Conservation (phyloP, 2,329 filamentous ascomycete genomes). For the Fusarium gaditjirri region DNA sequence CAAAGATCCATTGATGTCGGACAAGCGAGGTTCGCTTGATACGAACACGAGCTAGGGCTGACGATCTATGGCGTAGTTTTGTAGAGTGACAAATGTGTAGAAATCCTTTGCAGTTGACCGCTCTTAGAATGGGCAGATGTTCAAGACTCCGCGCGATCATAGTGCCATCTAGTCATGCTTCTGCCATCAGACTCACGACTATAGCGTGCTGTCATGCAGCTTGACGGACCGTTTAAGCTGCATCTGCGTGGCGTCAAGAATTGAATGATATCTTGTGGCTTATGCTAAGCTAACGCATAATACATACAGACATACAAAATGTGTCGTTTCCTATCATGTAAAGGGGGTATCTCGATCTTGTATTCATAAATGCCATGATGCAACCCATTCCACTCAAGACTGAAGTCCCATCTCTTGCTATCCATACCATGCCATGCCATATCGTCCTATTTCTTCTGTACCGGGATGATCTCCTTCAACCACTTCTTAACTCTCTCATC, state of each 20-base stretch:
- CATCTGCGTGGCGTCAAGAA: conserved; percentile 11
- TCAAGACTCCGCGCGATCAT: not conserved
- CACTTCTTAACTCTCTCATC: conserved; percentile 38
- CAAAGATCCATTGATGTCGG: not conserved
- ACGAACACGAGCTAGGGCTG: conserved; percentile 3
- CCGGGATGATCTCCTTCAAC: conserved; percentile 35
- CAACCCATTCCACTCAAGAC: not conserved
- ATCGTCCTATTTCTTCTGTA: not conserved
- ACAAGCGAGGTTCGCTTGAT: not conserved
- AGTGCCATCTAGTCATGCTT: conserved; percentile 9
- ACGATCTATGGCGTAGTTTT: not conserved
- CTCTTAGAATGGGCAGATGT: conserved; percentile 14
- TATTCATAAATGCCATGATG: conserved; percentile 27
- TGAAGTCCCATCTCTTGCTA: conserved; percentile 6
- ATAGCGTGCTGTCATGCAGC: not conserved
- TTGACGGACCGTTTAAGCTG: conserved; percentile 1
- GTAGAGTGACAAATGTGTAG: not conserved
- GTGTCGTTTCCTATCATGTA: conserved; percentile 7
- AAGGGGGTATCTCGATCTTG: conserved; percentile 37
- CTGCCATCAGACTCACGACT: conserved; percentile 1
- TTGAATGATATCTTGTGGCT: conserved; percentile 2
- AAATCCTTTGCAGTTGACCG: conserved; percentile 5
- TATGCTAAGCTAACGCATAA: not conserved
- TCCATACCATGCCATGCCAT: conserved; percentile 1
- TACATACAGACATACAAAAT: conserved; percentile 7